Base-by-base conservation (phyloP, 2,329 filamentous ascomycete species). In the Talaromyces sp. region DNA sequence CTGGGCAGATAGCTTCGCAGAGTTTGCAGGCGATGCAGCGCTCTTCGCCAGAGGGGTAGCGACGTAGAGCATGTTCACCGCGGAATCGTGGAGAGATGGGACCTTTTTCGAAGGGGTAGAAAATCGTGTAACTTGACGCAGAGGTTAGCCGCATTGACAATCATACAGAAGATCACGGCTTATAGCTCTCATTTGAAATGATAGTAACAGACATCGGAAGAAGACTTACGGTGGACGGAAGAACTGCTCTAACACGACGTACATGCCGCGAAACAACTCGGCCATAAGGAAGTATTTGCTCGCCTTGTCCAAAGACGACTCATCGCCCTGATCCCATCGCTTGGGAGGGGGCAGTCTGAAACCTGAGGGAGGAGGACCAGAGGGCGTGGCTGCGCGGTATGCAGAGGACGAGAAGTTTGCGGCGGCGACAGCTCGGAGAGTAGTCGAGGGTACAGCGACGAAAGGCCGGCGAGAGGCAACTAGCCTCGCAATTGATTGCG, bases 21-120 rank as follows among this genome's bases (percentile, higher is more conserved):
- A 99, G 87, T 83, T 99, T 99, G 89, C 94, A 99, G 67, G 94
- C 94, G 77, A 99, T 99, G 82, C 94, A 99, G 68, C 94, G 89
- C 81, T 99, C 94, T 80, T 99, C 94, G 66, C 94, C 94, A 2
- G 93, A 95, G 31, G 94, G 94, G 77, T 99, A 99, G 71, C 94
- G 86, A 76, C 94, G 87, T 63, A 99, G 84, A 65, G 94, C 94
- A 80, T 99, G 94, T 78, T 99, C 94, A 74, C 94, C 94, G 76
- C 94, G 89, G 86, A 99, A 99, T 67, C 94, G 89, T 61, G 94
- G 94, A 36, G 92, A 97, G 74, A 99, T 97, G 61, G 94, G 94
- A 50, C 94, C 94, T 83, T 99, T 99, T 76, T 99, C 94, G 77
- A 97, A 99, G 43, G 94, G 94, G 73, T 99, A 99, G 81, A 86